Evolutionary conservation across 1,284 basidiomycete genomes (phyloP), one percentile per base, ranked within the genome.

Genomic region (Ganoderma boninense): DNA sequence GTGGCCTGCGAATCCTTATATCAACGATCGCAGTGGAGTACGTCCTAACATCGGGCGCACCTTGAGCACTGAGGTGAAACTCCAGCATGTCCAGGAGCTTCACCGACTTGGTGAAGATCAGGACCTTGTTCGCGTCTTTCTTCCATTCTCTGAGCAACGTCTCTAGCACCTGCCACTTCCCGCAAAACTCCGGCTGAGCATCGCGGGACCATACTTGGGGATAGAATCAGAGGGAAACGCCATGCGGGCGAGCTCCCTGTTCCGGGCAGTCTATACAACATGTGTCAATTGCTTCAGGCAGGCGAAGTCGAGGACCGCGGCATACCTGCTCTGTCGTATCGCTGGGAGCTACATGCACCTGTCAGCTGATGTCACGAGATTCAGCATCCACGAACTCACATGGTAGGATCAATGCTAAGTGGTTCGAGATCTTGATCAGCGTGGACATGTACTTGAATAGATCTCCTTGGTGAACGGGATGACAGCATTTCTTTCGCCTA

Each of bases 31-130:
- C 16, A 14, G 32, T 8, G 13, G 29, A 16, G 20, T 11, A 26
- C 23, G 26, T 29, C n/a, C 38, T 59, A 42, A 32, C 14, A 65
- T 26, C 11, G 57, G 1, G 38, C 82, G 64, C 65, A 92, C 92
- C 82, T 75, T 84, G 82, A 8, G 82, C 82, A 26, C 84, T 84
- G 20, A 97, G 84, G 77, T 94, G 90, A 74, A 87, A 91, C 65
- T 92, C 89, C 44, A 97, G 81, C 86, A 95, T 94, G 13, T 92
- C 90, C 26, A 97, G 83, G 20, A 97, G 82, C 77, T 94, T 95
- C 69, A 95, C 89, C 1, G 93, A 93, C 78, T 95, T 95, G 2
- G 95, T 95, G 80, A 97, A 97, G 66, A 96, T 90, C 32, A 96
- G 83, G 32, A 95, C 91, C 77, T 95, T 95, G 80, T 93, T 96